Evolutionary conservation across 2,329 filamentous ascomycete genomes (phyloP).

Genomic region (Cladosporium velox): DNA sequence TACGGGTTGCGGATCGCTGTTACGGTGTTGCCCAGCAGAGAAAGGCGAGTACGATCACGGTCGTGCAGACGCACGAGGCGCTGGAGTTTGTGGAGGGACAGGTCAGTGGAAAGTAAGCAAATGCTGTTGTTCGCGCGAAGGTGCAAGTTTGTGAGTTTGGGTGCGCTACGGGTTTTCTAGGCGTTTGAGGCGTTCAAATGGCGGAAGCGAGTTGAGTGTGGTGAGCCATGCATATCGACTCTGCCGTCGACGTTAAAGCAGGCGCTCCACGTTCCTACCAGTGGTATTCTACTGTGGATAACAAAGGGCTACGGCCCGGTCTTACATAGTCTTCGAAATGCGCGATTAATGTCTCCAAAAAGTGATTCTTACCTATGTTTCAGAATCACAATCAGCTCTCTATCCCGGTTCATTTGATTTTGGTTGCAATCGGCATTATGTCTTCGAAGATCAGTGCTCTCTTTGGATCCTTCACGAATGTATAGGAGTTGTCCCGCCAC

Average conservation of each 20-base stretch:
- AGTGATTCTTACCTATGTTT: not conserved
- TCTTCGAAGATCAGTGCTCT: conserved; percentile 25
- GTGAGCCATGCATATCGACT: not conserved
- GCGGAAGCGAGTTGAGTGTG: not conserved
- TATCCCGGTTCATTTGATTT: not conserved
- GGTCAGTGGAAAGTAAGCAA: conserved; percentile 42
- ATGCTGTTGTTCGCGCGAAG: not conserved
- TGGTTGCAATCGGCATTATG: not conserved
- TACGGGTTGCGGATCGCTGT: conserved; percentile 93
- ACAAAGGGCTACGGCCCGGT: not conserved
- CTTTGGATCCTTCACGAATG: conserved; percentile 24
- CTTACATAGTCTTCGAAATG: not conserved
- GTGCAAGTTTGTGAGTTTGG: not conserved
- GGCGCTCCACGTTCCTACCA: not conserved
- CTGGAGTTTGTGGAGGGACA: conserved; percentile 94
- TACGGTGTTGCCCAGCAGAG: conserved; percentile 91
- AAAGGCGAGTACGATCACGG: conserved; percentile 93
- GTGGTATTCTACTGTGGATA: not conserved
- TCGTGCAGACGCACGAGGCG: conserved; percentile 82
- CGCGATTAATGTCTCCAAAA: not conserved
- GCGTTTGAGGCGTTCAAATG: not conserved
- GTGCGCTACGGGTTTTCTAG: not conserved
- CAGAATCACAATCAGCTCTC: not conserved
- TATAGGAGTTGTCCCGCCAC: conserved; percentile 13
- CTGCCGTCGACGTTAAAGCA: not conserved